A percentile compares a stretch with the other conserved stretches of the same genome.
Conservation (phyloP, 2,329 filamentous ascomycete genomes). For the Graphilbum ipis-grandicollis region DNA sequence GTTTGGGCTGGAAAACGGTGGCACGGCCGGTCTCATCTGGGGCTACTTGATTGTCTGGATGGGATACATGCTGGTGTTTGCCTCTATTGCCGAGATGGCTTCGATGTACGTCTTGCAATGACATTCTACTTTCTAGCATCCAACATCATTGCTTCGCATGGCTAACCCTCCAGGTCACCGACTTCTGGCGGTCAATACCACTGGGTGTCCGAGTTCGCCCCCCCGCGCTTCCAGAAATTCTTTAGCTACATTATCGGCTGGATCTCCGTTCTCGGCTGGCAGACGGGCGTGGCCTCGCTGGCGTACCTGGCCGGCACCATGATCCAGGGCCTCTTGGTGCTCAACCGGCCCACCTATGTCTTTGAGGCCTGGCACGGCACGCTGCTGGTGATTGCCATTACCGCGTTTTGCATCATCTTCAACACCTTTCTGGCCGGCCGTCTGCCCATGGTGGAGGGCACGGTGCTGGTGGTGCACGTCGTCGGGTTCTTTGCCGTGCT, state of each 20-base stretch:
- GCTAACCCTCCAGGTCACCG: conserved; percentile 17
- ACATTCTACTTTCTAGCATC: not conserved
- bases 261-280: conserved; percentile 32
- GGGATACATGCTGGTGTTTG: conserved; percentile 25
- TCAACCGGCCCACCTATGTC: conserved; percentile 21
- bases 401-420: conserved; percentile 27
- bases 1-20: conserved; percentile 28
- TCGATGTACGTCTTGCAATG: conserved; percentile 16
- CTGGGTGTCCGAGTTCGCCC: conserved; percentile 38
- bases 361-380: conserved; percentile 29
- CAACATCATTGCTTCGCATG: too few relatives aligned
- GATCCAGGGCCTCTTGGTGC: conserved; percentile 25
- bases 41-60: conserved; percentile 29
- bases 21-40: conserved; percentile 34
- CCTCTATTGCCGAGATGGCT: conserved; percentile 22
- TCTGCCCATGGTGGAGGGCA: conserved; percentile 31
- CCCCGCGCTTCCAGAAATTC: conserved; percentile 28
- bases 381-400: conserved; percentile 28
- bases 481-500: conserved; percentile 22
- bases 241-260: conserved; percentile 37
- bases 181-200: conserved; percentile 41
- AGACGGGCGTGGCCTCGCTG: conserved; percentile 18
- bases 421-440: conserved; percentile 27
- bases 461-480: conserved; percentile 32
- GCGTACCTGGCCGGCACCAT: conserved; percentile 27